Percentiles rank a stretch among this genome's conserved stretches.
Evolutionary conservation across 129 eudicot genomes (phyloP).

Genomic region (Kitagawia praeruptora): DNA sequence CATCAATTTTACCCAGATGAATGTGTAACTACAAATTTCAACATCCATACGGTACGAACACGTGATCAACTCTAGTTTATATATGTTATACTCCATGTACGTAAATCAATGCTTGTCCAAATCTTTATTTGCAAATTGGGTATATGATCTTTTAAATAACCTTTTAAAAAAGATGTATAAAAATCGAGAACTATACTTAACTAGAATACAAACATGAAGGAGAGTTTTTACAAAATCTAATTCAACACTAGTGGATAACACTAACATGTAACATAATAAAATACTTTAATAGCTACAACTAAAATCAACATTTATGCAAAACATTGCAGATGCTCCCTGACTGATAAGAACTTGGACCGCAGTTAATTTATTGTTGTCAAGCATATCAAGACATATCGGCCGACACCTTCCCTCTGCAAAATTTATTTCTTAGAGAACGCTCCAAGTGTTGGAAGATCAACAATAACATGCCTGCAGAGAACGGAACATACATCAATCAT

Average conservation of each 20-base stretch:
- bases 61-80: not conserved
- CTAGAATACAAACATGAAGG: not conserved
- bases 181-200: not conserved
- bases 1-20: not conserved
- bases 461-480: slow-evolving; percentile 26
- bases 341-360: not conserved
- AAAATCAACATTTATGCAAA: not conserved
- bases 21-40: not conserved
- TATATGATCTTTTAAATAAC: not conserved
- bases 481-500: not conserved
- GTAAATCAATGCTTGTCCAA: not conserved
- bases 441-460: slow-evolving; percentile 47
- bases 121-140: not conserved
- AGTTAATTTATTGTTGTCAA: not conserved
- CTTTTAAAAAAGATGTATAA: not conserved
- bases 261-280: too few relatives aligned
- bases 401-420: slow-evolving; percentile 33
- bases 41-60: not conserved
- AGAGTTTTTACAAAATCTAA: not conserved
- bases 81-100: not conserved
- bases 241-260: not conserved
- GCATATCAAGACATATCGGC: slow-evolving; percentile 8
- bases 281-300: not conserved
- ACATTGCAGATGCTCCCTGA: not conserved
- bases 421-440: slow-evolving; percentile 38